These are phyloP conservation scores for Dryas drummondii DNA, from an alignment of 306 rosid species.

Conservation along the genomic window DNA sequence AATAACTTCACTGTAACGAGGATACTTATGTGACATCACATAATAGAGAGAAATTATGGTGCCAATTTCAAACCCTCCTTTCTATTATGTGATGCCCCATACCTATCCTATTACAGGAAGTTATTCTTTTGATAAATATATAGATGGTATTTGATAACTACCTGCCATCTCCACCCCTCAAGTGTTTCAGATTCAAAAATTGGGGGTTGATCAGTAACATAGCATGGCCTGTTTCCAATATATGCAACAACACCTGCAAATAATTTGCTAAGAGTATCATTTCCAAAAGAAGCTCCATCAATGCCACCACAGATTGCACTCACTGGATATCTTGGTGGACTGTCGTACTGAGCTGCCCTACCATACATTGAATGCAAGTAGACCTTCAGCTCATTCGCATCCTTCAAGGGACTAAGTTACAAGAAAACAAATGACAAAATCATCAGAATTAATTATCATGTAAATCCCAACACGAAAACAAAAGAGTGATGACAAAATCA, in stretches of 20 bases:
- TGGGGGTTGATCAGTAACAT: slow-evolving; percentile 15
- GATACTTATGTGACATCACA: too few species aligned
- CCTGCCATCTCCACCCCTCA: slow-evolving; percentile 69
- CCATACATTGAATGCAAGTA: slow-evolving; percentile 24
- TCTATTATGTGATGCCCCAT: too few species aligned
- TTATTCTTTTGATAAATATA: too few species aligned
- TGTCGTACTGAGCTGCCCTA: slow-evolving; percentile 44
- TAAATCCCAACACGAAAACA: background rate
- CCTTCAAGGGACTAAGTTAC: slow-evolving; percentile 31
- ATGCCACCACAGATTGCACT: slow-evolving; percentile 43
- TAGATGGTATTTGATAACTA: background rate
- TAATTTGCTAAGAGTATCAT: slow-evolving; percentile 37
- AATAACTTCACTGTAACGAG: too few species aligned
- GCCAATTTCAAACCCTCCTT: too few species aligned
- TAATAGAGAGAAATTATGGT: too few species aligned
- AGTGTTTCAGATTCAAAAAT: slow-evolving; percentile 14
- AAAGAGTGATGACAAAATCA: too few species aligned
- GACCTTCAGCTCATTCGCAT: slow-evolving; percentile 20
- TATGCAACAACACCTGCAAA: slow-evolving; percentile 50
- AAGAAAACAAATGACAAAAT: background rate
- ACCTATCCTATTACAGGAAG: too few species aligned
- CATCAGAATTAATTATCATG: too few species aligned
- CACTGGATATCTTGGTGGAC: slow-evolving; percentile 45
- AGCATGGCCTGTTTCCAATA: slow-evolving; percentile 36
- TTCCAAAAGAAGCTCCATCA: slow-evolving; percentile 35